Percentiles rank a stretch among this genome's conserved stretches.
Evolutionary conservation across 225 moss, liverwort and hornwort genomes (phyloP).

Genomic region (Pseudoscleropodium purum): DNA sequence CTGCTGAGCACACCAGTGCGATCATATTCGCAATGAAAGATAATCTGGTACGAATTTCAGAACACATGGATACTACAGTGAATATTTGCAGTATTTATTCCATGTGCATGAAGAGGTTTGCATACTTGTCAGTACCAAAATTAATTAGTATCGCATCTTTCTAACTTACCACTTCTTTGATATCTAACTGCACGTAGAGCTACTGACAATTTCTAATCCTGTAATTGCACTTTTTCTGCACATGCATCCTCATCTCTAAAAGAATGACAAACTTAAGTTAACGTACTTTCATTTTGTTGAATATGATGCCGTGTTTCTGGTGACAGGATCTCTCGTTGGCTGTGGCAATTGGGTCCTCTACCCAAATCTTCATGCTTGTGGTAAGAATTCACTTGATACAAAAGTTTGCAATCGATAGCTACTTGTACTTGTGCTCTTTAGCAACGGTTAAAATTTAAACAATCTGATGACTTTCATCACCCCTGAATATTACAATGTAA

Average conservation of each 20-base stretch:
- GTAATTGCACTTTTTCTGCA: background rate
- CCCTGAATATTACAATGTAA: background rate
- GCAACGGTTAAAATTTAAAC: background rate
- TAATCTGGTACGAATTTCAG: constrained; percentile 9
- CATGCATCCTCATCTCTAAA: background rate
- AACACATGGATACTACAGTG: background rate
- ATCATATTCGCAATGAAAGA: constrained; percentile 80
- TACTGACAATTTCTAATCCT: no score
- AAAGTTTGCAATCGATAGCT: background rate
- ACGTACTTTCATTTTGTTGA: background rate
- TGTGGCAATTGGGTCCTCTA: constrained; percentile 27
- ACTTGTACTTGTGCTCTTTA: background rate
- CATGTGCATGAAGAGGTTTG: background rate
- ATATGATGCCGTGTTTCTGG: background rate
- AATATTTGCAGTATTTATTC: background rate
- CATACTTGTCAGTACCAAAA: background rate
- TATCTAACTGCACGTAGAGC: background rate
- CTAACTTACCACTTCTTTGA: background rate
- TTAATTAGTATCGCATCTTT: background rate
- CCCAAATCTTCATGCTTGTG: constrained; percentile 32
- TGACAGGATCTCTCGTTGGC: constrained; percentile 28
- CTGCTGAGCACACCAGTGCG: constrained; percentile 89
- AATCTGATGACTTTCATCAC: background rate
- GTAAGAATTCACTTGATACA: background rate
- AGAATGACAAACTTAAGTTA: background rate